phyloP scores from a whole-genome alignment of 441 rosid species.

The Syzygium syzygioides region DNA sequence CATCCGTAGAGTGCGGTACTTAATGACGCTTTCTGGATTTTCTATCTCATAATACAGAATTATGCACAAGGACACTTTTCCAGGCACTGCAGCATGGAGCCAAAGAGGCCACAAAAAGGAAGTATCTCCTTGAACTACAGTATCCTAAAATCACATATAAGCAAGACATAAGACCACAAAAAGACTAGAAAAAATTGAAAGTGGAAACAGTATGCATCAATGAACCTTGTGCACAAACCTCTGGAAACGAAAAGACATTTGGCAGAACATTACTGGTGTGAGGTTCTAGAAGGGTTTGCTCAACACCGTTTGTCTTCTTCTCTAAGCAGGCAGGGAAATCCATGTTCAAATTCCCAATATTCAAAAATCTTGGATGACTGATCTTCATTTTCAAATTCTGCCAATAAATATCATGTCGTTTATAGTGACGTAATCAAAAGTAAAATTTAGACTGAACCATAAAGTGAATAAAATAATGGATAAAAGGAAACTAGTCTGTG shows the following conservation, averaged over 20 bases:
- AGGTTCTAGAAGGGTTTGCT: constrained; percentile 23
- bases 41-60: constrained; percentile 85
- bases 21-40: constrained; percentile 69
- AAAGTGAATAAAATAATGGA: not conserved
- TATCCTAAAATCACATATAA: constrained; percentile 41
- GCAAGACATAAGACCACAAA: constrained; percentile 11
- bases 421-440: not conserved
- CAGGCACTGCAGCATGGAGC: constrained; percentile 95
- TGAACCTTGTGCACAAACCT: constrained; percentile 46
- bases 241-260: constrained; percentile 67
- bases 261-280: constrained; percentile 26
- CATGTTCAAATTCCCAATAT: constrained; percentile 46
- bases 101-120: constrained; percentile 87
- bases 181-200: constrained; percentile 2
- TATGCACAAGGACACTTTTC: constrained; percentile 53
- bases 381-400: constrained; percentile 98
- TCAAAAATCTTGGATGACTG: constrained; percentile 74
- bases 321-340: constrained; percentile 68
- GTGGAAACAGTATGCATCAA: not conserved
- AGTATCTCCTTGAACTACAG: constrained; percentile 42
- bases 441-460: not conserved
- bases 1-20: constrained; percentile 85
- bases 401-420: not conserved
- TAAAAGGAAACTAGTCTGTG: not conserved
- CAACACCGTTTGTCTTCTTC: constrained; percentile 29